Percentiles rank a stretch among this genome's conserved stretches.
These are phyloP conservation scores for Colletotrichum tamarilloi DNA, from an alignment of 2,329 filamentous ascomycete species.

Conservation along the genomic window DNA sequence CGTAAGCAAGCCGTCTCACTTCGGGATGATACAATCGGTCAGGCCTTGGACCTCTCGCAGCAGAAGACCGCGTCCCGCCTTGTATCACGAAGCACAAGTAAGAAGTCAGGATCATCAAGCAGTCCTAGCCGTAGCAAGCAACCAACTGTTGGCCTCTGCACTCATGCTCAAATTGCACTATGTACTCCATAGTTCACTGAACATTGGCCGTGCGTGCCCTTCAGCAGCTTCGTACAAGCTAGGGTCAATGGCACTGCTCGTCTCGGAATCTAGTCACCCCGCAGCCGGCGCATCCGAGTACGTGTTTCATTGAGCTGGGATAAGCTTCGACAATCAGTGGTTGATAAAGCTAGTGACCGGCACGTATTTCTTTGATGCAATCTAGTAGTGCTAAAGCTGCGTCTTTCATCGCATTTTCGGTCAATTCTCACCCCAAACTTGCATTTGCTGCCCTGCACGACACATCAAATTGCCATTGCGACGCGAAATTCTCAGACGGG, in stretches of 20 bases:
- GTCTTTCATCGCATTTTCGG: conserved; percentile 24
- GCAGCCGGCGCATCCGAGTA: conserved; percentile 17
- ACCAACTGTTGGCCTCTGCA: neutral
- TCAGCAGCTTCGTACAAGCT: neutral
- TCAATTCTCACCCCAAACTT: neutral
- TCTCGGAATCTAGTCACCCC: conserved; percentile 8
- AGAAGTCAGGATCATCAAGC: neutral
- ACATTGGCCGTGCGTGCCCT: neutral
- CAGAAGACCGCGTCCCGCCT: neutral
- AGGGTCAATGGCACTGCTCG: neutral
- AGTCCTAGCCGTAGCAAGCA: neutral
- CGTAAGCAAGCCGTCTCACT: neutral
- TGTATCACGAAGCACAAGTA: neutral
- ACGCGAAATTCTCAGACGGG: neutral
- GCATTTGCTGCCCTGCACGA: neutral
- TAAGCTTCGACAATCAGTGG: conserved; percentile 9
- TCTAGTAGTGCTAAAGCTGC: neutral
- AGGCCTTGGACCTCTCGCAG: neutral
- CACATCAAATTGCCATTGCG: neutral
- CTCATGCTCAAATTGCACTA: neutral
- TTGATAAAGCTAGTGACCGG: conserved; percentile 8
- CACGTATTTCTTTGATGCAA: neutral
- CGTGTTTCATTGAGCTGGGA: conserved; percentile 17
- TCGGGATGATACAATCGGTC: neutral
- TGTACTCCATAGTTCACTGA: neutral